These are phyloP conservation scores for Cladophialophora bantiana DNA, from an alignment of 2,329 filamentous ascomycete genomes.

Conservation along the genomic window DNA sequence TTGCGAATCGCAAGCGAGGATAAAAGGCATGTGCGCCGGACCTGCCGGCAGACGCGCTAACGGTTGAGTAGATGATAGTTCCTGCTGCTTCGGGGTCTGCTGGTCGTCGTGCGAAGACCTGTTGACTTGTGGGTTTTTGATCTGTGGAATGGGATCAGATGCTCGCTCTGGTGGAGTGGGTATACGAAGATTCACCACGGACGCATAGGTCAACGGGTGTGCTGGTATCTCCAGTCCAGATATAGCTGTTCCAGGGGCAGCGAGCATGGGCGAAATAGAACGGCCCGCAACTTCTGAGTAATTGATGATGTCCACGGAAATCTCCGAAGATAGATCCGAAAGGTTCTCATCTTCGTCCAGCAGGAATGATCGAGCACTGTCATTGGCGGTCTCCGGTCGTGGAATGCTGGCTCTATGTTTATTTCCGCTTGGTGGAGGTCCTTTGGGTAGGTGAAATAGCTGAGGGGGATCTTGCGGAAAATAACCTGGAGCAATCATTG, in stretches of 20 bases:
- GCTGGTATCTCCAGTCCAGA: slow-evolving; percentile 52
- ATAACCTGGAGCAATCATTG: slow-evolving; percentile 31
- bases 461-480: slow-evolving; percentile 36
- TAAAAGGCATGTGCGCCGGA: slow-evolving; percentile 64
- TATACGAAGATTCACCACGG: slow-evolving; percentile 53
- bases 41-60: slow-evolving; percentile 29
- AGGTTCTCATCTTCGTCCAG: slow-evolving; percentile 62
- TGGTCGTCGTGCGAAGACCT: neutral
- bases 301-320: slow-evolving; percentile 61
- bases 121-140: neutral
- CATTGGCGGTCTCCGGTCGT: slow-evolving; percentile 36
- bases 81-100: slow-evolving; percentile 1
- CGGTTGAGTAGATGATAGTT: slow-evolving; percentile 17
- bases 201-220: slow-evolving; percentile 55
- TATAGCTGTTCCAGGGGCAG: slow-evolving; percentile 46
- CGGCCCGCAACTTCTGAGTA: slow-evolving; percentile 45
- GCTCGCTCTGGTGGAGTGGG: slow-evolving; percentile 46
- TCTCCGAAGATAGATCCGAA: slow-evolving; percentile 60
- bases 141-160: slow-evolving; percentile 44
- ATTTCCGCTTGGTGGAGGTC: slow-evolving; percentile 39
- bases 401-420: slow-evolving; percentile 43
- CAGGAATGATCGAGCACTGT: slow-evolving; percentile 55
- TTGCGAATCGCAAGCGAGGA: slow-evolving; percentile 68
- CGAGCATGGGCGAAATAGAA: slow-evolving; percentile 43
- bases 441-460: slow-evolving; percentile 36